A percentile compares a stretch with the other conserved stretches of the same genome.
These are phyloP conservation scores for Thraustotheca clavata DNA, from an alignment of 352 stramenopile genomes.

Conservation along the genomic window DNA sequence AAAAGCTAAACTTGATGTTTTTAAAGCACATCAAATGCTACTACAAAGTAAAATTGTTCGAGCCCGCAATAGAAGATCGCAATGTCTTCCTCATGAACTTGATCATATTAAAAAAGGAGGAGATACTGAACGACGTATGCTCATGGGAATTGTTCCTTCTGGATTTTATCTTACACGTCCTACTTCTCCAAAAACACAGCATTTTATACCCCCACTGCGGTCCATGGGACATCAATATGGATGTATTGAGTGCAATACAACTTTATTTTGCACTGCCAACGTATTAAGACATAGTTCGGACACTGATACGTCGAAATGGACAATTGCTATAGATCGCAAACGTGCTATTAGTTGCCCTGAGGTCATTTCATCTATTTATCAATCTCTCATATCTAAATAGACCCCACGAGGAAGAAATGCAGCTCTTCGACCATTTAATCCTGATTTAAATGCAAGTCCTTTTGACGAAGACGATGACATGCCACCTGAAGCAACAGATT, in stretches of 20 bases:
- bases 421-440: not conserved
- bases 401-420: slow-evolving; percentile 9
- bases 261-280: slow-evolving; percentile 53
- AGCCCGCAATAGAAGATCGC: slow-evolving; percentile 30
- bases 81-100: slow-evolving; percentile 20
- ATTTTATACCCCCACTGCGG: slow-evolving; percentile 59
- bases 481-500: not conserved
- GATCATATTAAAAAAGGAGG: slow-evolving; percentile 26
- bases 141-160: slow-evolving; percentile 40
- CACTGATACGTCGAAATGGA: slow-evolving; percentile 3
- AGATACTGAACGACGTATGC: slow-evolving; percentile 52
- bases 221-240: slow-evolving; percentile 67
- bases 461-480: not conserved
- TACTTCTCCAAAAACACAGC: slow-evolving; percentile 10
- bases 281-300: slow-evolving; percentile 29
- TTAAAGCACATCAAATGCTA: slow-evolving; percentile 66
- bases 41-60: slow-evolving; percentile 40
- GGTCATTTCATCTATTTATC: not conserved
- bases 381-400: not conserved
- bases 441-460: not conserved
- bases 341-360: slow-evolving; percentile 9
- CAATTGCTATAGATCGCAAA: slow-evolving; percentile 10
- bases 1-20: slow-evolving; percentile 55
- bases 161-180: slow-evolving; percentile 37
- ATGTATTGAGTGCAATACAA: slow-evolving; percentile 44